Percentiles rank a stretch among this genome's conserved stretches.
phyloP scores from a whole-genome alignment of 257 asterid species.

The Dorcoceras hygrometricum region DNA sequence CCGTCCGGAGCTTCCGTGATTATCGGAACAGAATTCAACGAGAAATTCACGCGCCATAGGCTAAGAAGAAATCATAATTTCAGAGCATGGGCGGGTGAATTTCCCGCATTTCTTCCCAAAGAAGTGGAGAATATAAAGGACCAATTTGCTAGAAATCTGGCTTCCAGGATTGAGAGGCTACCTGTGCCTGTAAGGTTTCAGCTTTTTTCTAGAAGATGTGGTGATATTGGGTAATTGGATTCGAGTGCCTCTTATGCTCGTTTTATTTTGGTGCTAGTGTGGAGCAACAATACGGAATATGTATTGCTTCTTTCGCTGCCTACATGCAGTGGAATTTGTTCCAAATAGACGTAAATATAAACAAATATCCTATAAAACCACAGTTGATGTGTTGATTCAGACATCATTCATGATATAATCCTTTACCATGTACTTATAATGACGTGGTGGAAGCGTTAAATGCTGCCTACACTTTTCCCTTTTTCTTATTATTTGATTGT shows the following conservation, averaged over 20 bases:
- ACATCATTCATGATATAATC: neutral
- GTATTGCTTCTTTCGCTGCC: too few species aligned
- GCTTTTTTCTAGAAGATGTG: neutral
- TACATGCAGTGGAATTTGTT: too few species aligned
- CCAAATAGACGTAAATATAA: too few species aligned
- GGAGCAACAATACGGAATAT: too few species aligned
- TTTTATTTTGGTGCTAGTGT: too few species aligned
- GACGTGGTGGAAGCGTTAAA: neutral
- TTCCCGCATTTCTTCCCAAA: slow-evolving; percentile 48
- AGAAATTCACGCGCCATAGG: slow-evolving; percentile 16
- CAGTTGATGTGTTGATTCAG: too few species aligned
- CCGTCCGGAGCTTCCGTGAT: slow-evolving; percentile 27
- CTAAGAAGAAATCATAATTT: slow-evolving; percentile 19
- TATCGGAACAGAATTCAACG: slow-evolving; percentile 25
- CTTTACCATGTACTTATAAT: neutral
- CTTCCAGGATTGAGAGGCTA: slow-evolving; percentile 61
- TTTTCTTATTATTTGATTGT: neutral
- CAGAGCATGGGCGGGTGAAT: slow-evolving; percentile 35
- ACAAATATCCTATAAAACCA: neutral
- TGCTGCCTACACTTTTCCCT: neutral
- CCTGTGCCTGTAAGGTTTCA: slow-evolving; percentile 54
- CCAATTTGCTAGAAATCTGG: slow-evolving; percentile 63
- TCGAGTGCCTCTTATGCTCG: slow-evolving; percentile 17
- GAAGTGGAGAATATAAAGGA: slow-evolving; percentile 51
- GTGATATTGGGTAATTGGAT: slow-evolving; percentile 9